phyloP scores from a whole-genome alignment of 2,329 filamentous ascomycete genomes.

The Colletotrichum camelliae region DNA sequence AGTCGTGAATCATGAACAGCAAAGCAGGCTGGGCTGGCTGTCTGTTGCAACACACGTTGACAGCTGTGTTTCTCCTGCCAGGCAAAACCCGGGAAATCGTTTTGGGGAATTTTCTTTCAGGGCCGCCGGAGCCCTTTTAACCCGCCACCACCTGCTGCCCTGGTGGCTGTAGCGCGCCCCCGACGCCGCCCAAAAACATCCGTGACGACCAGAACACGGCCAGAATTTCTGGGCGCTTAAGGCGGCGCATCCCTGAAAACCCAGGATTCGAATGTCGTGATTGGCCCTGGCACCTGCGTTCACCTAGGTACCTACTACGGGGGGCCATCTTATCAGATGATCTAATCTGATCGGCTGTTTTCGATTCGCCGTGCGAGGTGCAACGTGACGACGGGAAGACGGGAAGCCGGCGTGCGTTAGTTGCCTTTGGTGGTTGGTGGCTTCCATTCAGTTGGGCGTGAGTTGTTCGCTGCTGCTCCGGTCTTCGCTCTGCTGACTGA shows the following conservation, averaged over 20 bases:
- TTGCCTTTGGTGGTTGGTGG: neutral
- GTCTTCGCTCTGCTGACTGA: conserved; percentile 1
- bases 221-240: neutral
- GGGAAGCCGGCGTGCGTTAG: neutral
- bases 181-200: neutral
- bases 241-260: neutral
- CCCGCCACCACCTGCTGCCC: neutral
- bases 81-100: neutral
- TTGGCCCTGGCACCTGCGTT: neutral
- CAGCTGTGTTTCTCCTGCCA: neutral
- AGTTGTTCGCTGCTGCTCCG: neutral
- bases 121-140: neutral
- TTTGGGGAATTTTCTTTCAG: neutral
- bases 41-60: neutral
- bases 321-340: conserved; percentile 19
- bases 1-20: neutral
- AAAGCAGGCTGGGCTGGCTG: neutral
- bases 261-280: neutral
- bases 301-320: neutral
- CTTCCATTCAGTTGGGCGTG: neutral
- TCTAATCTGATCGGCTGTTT: conserved; percentile 17
- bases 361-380: neutral
- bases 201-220: neutral
- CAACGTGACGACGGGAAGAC: neutral
- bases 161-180: neutral